These are phyloP conservation scores for Phytopythium sindhum DNA, from an alignment of 352 stramenopile species.

Conservation along the genomic window DNA sequence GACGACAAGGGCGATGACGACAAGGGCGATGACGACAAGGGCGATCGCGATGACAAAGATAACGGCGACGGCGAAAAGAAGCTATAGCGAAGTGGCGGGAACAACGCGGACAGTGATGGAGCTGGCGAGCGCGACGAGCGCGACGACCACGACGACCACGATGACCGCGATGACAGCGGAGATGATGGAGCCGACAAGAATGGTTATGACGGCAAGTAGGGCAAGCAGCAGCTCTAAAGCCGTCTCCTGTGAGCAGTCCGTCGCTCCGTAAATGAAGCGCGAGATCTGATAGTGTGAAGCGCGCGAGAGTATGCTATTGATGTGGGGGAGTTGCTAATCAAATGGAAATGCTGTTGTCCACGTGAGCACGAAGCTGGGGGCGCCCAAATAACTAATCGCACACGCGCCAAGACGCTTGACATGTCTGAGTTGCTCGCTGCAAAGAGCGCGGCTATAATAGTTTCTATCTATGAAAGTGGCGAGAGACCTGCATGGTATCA, in stretches of 20 bases:
- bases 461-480: background rate
- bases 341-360: too few relatives aligned
- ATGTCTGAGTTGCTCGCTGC: too few relatives aligned
- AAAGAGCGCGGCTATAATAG: background rate
- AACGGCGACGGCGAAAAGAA: background rate
- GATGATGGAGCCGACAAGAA: background rate
- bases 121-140: background rate
- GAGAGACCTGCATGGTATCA: too few relatives aligned
- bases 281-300: too few relatives aligned
- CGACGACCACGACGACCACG: background rate
- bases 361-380: too few relatives aligned
- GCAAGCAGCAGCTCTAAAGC: background rate
- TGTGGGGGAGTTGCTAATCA: too few relatives aligned
- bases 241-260: background rate
- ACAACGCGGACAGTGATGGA: background rate
- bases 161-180: background rate
- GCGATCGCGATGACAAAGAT: background rate
- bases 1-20: background rate
- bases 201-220: background rate
- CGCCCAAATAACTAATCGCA: too few relatives aligned
- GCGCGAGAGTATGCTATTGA: too few relatives aligned
- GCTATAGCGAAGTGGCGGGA: too few relatives aligned
- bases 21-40: background rate
- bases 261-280: too few relatives aligned
- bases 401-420: too few relatives aligned